A percentile compares a stretch with the other conserved stretches of the same genome.
These are phyloP conservation scores for Penicillium turbatum DNA, from an alignment of 495 filamentous ascomycete genomes.

Conservation along the genomic window DNA sequence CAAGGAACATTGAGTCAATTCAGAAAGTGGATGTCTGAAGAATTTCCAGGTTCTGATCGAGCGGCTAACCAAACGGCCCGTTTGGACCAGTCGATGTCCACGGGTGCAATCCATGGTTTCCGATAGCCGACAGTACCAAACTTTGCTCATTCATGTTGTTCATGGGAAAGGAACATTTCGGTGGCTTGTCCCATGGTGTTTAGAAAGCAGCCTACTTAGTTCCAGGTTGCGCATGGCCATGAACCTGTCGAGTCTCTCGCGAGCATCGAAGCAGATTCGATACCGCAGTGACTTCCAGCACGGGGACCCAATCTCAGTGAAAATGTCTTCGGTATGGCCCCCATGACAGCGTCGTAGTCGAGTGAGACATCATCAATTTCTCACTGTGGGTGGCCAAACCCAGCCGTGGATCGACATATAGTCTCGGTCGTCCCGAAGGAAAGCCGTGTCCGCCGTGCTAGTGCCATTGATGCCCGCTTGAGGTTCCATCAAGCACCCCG, in stretches of 20 bases:
- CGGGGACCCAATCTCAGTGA: neutral
- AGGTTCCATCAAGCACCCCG: constrained; percentile 8
- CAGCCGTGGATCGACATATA: neutral
- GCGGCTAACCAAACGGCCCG: too few species aligned
- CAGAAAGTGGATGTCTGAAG: too few species aligned
- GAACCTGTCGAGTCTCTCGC: neutral
- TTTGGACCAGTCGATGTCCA: too few species aligned
- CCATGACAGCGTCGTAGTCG: neutral
- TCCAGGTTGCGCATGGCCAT: neutral
- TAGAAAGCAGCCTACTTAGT: neutral
- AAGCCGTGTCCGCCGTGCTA: neutral
- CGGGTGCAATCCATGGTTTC: neutral
- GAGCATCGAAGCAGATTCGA: neutral
- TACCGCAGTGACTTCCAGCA: neutral
- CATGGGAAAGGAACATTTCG: neutral
- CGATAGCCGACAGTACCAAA: neutral
- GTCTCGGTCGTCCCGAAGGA: neutral
- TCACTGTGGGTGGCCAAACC: neutral
- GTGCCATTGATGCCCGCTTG: constrained; percentile 1
- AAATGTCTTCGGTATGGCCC: neutral
- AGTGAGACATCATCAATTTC: neutral
- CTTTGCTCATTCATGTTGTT: too few species aligned
- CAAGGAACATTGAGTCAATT: neutral
- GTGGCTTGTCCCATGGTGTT: neutral
- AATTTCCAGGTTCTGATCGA: too few species aligned